Percentiles rank a stretch among this genome's conserved stretches.
Evolutionary conservation across 2,329 filamentous ascomycete genomes (phyloP).

Genomic region (Bipolaris bicolor): DNA sequence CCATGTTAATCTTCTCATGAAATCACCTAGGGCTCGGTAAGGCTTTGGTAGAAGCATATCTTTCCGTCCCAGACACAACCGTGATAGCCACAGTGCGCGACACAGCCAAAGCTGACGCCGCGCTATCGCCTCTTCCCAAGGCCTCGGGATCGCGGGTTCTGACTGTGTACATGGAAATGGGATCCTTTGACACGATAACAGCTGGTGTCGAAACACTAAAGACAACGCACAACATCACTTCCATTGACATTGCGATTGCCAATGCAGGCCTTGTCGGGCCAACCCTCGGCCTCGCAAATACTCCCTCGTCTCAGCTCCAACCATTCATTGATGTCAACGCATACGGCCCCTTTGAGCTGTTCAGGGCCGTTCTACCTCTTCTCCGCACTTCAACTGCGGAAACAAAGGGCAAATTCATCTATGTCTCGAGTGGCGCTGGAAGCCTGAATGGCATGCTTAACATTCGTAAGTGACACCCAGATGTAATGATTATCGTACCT

Average conservation of each 20-base stretch:
- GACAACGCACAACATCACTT: background rate
- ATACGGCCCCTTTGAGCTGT: constrained; percentile 26
- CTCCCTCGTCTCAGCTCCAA: constrained; percentile 12
- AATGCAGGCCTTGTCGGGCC: background rate
- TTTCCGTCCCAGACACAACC: constrained; percentile 47
- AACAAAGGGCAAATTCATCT: constrained; percentile 19
- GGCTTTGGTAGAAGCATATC: constrained; percentile 42
- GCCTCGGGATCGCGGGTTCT: constrained; percentile 4
- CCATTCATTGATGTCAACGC: constrained; percentile 23
- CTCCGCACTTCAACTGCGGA: constrained; percentile 6
- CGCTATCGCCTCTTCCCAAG: constrained; percentile 26
- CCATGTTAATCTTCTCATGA: background rate
- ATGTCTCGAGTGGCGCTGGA: constrained; percentile 20
- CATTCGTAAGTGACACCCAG: background rate
- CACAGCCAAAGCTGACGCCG: constrained; percentile 23
- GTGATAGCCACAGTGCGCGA: constrained; percentile 52
- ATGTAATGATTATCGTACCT: background rate
- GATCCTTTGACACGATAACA: constrained; percentile 30
- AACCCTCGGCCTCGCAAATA: background rate
- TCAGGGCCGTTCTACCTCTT: constrained; percentile 16
- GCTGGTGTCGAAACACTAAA: constrained; percentile 13
- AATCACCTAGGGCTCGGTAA: constrained; percentile 43
- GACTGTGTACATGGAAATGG: constrained; percentile 16
- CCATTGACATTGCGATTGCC: background rate
- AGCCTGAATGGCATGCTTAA: constrained; percentile 19